These are phyloP conservation scores for Paralagenidium karlingii DNA, from an alignment of 352 stramenopile genomes.

Conservation along the genomic window DNA sequence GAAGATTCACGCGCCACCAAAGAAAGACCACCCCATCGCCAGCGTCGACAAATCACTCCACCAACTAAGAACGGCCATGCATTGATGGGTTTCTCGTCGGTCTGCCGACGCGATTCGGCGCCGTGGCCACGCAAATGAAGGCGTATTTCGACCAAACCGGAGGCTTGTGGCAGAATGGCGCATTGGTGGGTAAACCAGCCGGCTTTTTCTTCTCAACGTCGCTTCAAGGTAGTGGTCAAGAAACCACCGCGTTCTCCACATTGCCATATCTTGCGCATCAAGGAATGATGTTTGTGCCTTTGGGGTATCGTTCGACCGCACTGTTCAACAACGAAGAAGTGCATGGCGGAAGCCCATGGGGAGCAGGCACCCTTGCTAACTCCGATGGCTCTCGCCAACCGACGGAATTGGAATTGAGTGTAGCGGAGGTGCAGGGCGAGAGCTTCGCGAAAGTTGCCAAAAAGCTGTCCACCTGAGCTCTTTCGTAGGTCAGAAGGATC, in stretches of 20 bases:
- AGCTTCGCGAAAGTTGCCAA: constrained; percentile 72
- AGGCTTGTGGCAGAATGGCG: constrained; percentile 68
- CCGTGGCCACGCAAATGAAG: constrained; percentile 81
- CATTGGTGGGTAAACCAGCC: constrained; percentile 75
- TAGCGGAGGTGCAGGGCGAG: constrained; percentile 72
- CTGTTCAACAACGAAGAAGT: constrained; percentile 73
- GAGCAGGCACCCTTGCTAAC: constrained; percentile 72
- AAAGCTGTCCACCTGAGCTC: no score
- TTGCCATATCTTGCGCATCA: constrained; percentile 85
- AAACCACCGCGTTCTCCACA: constrained; percentile 74
- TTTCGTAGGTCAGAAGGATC: no score
- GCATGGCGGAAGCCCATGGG: constrained; percentile 70
- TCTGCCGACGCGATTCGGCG: constrained; percentile 74
- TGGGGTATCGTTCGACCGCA: constrained; percentile 53
- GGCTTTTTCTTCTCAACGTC: constrained; percentile 83
- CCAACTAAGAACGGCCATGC: constrained; percentile 50
- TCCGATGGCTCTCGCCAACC: constrained; percentile 70
- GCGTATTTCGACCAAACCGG: constrained; percentile 80
- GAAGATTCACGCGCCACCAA: constrained; percentile 61
- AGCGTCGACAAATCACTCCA: no score
- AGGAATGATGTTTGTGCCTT: constrained; percentile 84
- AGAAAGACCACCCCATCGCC: constrained; percentile 45
- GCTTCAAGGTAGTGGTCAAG: constrained; percentile 73
- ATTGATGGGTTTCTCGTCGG: constrained; percentile 82
- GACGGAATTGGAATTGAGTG: constrained; percentile 59